Evolutionary conservation across 805 yeast genomes (phyloP).

Genomic region (Metschnikowia cubensis): DNA sequence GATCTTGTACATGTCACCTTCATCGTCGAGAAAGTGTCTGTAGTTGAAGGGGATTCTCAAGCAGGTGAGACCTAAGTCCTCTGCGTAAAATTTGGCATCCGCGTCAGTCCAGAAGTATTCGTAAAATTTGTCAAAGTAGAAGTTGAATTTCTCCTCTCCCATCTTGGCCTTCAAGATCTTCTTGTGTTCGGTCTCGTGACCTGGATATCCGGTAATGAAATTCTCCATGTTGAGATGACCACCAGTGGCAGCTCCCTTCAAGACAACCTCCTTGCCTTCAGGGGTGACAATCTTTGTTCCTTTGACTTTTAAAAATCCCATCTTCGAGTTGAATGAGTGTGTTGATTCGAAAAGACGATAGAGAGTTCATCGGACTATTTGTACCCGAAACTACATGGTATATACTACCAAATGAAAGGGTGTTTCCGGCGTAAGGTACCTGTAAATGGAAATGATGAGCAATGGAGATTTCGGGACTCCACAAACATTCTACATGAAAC

Average conservation of each 20-base stretch:
- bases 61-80: conserved; percentile 41
- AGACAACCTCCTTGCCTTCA: conserved; percentile 35
- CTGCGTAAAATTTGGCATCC: conserved; percentile 45
- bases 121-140: conserved; percentile 48
- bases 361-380: not conserved
- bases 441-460: not conserved
- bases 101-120: conserved; percentile 51
- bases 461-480: too few relatives aligned
- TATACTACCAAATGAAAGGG: not conserved
- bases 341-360: too few relatives aligned
- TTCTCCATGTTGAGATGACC: conserved; percentile 55
- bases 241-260: conserved; percentile 48
- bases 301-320: conserved; percentile 34
- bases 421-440: not conserved
- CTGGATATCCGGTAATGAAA: conserved; percentile 54
- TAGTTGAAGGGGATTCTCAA: conserved; percentile 51
- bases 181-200: conserved; percentile 51
- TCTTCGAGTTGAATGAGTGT: too few relatives aligned
- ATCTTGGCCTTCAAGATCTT: conserved; percentile 34
- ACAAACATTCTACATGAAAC: too few relatives aligned
- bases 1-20: conserved; percentile 40
- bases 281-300: conserved; percentile 48
- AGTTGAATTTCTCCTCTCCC: conserved; percentile 46
- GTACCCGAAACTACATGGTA: not conserved
- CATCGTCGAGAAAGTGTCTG: conserved; percentile 46